phyloP scores from a whole-genome alignment of 148 eudicot genomes.

The Dysphania ambrosioides region DNA sequence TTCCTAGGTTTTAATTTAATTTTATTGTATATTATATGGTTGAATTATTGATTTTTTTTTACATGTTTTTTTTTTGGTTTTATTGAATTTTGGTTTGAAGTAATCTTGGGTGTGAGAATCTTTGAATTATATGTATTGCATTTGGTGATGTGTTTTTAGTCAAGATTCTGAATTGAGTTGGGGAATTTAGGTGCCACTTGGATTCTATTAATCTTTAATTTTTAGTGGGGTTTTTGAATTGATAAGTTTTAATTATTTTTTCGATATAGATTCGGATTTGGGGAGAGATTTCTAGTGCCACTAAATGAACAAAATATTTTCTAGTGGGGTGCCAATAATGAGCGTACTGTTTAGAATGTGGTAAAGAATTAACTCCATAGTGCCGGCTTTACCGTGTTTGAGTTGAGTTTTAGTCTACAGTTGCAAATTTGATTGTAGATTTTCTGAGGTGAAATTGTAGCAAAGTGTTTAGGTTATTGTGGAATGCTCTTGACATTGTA shows the following conservation, averaged over 20 bases:
- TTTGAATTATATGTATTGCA: not conserved
- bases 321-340: not conserved
- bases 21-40: not conserved
- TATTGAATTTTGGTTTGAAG: too few relatives aligned
- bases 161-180: slow-evolving; percentile 4
- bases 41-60: not conserved
- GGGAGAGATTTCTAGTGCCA: slow-evolving; percentile 4
- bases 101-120: slow-evolving; percentile 9
- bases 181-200: slow-evolving; percentile 16
- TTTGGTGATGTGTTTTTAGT: slow-evolving; percentile 3
- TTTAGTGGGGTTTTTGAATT: not conserved
- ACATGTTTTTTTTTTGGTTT: not conserved
- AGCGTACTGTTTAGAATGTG: not conserved
- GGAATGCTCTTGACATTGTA: too few relatives aligned
- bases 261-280: slow-evolving; percentile 14
- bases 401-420: not conserved
- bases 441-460: not conserved
- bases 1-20: not conserved
- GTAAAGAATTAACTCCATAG: not conserved
- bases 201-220: slow-evolving; percentile 13
- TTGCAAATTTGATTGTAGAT: not conserved
- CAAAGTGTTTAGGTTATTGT: not conserved
- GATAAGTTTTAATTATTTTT: not conserved
- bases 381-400: not conserved
- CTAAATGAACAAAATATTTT: slow-evolving; percentile 2